phyloP scores from a whole-genome alignment of 371 early-diverging fungal species.

The Mucor ambiguus region DNA sequence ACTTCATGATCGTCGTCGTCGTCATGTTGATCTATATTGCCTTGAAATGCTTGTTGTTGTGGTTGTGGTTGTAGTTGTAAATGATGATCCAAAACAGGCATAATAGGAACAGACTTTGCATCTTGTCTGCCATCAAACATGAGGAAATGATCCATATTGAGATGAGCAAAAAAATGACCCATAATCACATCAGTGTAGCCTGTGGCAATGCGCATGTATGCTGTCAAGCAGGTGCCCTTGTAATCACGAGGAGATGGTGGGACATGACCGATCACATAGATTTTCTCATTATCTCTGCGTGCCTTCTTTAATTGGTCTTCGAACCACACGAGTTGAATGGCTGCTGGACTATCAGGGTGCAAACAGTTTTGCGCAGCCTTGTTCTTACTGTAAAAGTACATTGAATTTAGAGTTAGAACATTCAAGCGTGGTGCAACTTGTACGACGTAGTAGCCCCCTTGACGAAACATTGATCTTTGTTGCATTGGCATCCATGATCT shows the following conservation, averaged over 20 bases:
- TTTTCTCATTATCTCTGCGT: slow-evolving; percentile 23
- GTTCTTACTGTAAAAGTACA: slow-evolving; percentile 74
- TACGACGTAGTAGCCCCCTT: slow-evolving; percentile 71
- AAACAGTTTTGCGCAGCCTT: slow-evolving; percentile 68
- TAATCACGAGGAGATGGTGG: slow-evolving; percentile 72
- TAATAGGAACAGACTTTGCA: slow-evolving; percentile 8
- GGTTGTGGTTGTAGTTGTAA: background rate
- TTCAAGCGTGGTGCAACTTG: slow-evolving; percentile 54
- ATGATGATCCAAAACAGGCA: background rate
- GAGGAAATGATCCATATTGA: slow-evolving; percentile 80
- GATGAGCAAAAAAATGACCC: slow-evolving; percentile 81
- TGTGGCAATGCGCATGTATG: slow-evolving; percentile 62
- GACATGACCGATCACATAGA: slow-evolving; percentile 79
- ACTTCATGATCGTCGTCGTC: slow-evolving; percentile 19
- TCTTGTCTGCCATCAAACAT: slow-evolving; percentile 46
- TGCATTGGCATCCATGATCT: slow-evolving; percentile 57
- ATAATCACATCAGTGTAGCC: slow-evolving; percentile 63
- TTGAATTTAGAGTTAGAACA: slow-evolving; percentile 71
- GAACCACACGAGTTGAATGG: slow-evolving; percentile 73
- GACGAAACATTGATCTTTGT: slow-evolving; percentile 59
- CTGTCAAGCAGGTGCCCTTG: slow-evolving; percentile 59
- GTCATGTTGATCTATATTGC: background rate
- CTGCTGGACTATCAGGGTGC: slow-evolving; percentile 58
- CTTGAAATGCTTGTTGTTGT: background rate
- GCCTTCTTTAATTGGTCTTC: slow-evolving; percentile 58